These are phyloP conservation scores for Pythium phragmitis DNA, from an alignment of 352 stramenopile species.

Conservation along the genomic window DNA sequence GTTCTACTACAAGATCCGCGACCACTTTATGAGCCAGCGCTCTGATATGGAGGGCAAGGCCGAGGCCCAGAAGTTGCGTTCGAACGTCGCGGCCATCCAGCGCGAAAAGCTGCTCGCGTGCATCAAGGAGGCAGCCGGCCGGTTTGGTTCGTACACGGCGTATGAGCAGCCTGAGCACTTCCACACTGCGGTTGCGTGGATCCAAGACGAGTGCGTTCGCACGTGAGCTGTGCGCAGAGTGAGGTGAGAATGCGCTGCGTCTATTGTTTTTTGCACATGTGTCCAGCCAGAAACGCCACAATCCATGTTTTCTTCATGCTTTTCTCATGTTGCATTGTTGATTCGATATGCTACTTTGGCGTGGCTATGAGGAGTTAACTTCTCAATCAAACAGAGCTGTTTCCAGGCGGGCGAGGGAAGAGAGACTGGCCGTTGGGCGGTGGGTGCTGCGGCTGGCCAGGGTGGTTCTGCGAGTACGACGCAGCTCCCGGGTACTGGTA, in stretches of 20 bases:
- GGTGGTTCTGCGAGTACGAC: conserved; percentile 1
- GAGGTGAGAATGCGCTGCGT: background rate
- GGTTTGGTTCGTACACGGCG: conserved; percentile 25
- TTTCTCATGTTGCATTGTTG: background rate
- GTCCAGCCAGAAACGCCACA: background rate
- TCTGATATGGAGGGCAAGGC: conserved; percentile 26
- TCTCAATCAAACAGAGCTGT: conserved; percentile 10
- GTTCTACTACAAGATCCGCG: conserved; percentile 54
- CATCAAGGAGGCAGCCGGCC: conserved; percentile 30
- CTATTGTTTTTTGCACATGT: background rate
- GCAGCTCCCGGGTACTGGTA: conserved; percentile 44
- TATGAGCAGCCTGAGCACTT: conserved; percentile 23
- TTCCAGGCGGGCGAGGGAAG: conserved; percentile 5
- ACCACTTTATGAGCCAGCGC: conserved; percentile 28
- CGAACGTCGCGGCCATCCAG: conserved; percentile 10
- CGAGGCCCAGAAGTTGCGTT: conserved; percentile 26
- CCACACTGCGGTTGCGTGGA: conserved; percentile 31
- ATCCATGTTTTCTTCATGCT: background rate
- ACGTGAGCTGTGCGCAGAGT: background rate
- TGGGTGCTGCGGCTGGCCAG: background rate
- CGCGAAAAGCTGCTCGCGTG: conserved; percentile 35
- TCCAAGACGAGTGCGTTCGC: conserved; percentile 27
- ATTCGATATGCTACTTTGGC: no score
- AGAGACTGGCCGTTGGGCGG: background rate
- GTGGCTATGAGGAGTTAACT: background rate